Conservation (phyloP, 306 rosid species). For the Quercus robur region DNA sequence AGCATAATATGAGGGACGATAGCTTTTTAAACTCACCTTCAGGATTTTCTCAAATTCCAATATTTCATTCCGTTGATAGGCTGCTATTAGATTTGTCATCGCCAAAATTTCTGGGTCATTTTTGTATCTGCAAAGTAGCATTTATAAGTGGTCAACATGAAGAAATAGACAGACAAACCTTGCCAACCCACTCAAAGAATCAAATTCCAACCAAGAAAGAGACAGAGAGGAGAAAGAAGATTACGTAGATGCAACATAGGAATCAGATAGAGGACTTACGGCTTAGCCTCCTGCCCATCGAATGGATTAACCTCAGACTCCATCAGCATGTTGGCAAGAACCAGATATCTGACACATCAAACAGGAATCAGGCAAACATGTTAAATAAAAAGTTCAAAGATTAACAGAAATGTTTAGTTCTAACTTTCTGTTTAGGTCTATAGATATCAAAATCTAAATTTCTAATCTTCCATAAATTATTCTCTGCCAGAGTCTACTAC, state of each 20-base stretch:
- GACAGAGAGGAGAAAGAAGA: conserved; percentile 31
- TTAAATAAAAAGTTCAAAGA: background rate
- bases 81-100: conserved; percentile 97
- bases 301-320: conserved; percentile 67
- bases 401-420: conserved; percentile 3
- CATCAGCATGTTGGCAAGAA: conserved; percentile 50
- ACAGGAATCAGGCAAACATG: conserved; percentile 11
- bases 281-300: conserved; percentile 68
- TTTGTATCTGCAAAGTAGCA: conserved; percentile 65
- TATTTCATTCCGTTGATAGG: conserved; percentile 94
- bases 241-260: background rate
- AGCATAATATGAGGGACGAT: conserved; percentile 12
- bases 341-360: conserved; percentile 60
- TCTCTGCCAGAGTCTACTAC: background rate
- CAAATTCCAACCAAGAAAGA: background rate
- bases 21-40: conserved; percentile 45
- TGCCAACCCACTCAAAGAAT: background rate
- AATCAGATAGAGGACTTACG: conserved; percentile 39
- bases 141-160: conserved; percentile 3
- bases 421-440: background rate
- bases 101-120: conserved; percentile 98
- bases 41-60: conserved; percentile 95
- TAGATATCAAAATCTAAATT: background rate
- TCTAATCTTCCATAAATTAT: background rate
- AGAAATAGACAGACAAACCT: background rate